These are phyloP conservation scores for Chiua virens DNA, from an alignment of 768 basidiomycete genomes.

Conservation along the genomic window DNA sequence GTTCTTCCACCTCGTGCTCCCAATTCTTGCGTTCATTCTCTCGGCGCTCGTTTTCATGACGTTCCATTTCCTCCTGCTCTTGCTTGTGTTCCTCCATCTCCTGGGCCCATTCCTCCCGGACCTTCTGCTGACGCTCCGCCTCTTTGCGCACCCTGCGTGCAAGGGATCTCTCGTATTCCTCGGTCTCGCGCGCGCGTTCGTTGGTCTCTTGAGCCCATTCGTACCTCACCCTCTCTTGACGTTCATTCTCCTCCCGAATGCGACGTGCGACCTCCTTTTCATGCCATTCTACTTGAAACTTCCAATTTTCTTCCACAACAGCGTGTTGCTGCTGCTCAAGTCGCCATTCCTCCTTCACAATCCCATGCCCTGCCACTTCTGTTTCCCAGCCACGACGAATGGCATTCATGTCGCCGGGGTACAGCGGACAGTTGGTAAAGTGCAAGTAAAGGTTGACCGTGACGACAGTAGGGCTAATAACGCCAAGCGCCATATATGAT, in stretches of 20 bases:
- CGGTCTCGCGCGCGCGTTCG: neutral
- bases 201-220: neutral
- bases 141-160: constrained; percentile 2
- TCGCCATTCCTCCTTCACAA: constrained; percentile 4
- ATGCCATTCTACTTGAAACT: constrained; percentile 11
- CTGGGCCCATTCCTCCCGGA: constrained; percentile 3
- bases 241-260: constrained; percentile 8
- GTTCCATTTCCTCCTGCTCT: constrained; percentile 12
- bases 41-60: constrained; percentile 4
- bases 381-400: constrained; percentile 13
- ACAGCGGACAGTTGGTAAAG: constrained; percentile 4
- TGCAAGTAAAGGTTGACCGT: constrained; percentile 1
- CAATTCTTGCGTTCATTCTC: constrained; percentile 13
- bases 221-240: neutral
- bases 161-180: constrained; percentile 2
- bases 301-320: constrained; percentile 1
- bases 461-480: no score
- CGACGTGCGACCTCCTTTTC: neutral
- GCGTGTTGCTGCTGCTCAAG: constrained; percentile 6
- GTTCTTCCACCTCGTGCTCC: constrained; percentile 21
- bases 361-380: neutral
- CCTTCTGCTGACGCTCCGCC: neutral
- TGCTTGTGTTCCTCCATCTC: constrained; percentile 2
- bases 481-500: neutral
- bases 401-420: constrained; percentile 5